Evolutionary conservation across 1,284 basidiomycete genomes (phyloP).

Genomic region (Pholiota adiposa): DNA sequence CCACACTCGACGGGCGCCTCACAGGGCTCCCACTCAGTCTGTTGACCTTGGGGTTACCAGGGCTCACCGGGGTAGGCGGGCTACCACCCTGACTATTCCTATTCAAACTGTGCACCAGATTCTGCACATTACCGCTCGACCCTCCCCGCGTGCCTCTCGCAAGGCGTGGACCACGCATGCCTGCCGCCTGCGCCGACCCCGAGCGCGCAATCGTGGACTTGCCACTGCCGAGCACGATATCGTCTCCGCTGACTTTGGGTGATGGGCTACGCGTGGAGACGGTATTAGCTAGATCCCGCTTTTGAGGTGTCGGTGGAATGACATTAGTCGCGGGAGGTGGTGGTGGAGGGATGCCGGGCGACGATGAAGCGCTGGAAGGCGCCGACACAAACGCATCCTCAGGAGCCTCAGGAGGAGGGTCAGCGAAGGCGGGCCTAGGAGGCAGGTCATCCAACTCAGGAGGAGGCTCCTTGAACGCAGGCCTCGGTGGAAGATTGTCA

Average conservation of each 20-base stretch:
- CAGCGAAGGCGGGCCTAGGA: slow-evolving; percentile 52
- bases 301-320: slow-evolving; percentile 51
- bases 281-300: slow-evolving; percentile 35
- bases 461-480: slow-evolving; percentile 56
- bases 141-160: slow-evolving; percentile 55
- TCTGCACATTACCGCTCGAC: slow-evolving; percentile 53
- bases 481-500: slow-evolving; percentile 46
- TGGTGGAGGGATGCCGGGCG: slow-evolving; percentile 33
- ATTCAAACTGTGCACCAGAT: slow-evolving; percentile 60
- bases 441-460: slow-evolving; percentile 50
- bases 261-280: slow-evolving; percentile 48
- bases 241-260: slow-evolving; percentile 36
- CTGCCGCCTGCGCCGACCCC: slow-evolving; percentile 42
- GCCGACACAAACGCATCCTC: slow-evolving; percentile 28
- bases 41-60: slow-evolving; percentile 39
- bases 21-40: slow-evolving; percentile 47
- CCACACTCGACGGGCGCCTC: slow-evolving; percentile 46
- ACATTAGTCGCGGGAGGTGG: slow-evolving; percentile 42
- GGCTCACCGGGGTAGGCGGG: slow-evolving; percentile 31
- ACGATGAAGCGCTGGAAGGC: slow-evolving; percentile 25
- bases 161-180: slow-evolving; percentile 46
- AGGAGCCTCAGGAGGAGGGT: slow-evolving; percentile 40
- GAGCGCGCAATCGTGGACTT: slow-evolving; percentile 37
- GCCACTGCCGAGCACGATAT: slow-evolving; percentile 35
- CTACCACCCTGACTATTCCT: slow-evolving; percentile 48